These are phyloP conservation scores for Trichophyton mentagrophytes DNA, from an alignment of 2,329 filamentous ascomycete species.

Conservation along the genomic window DNA sequence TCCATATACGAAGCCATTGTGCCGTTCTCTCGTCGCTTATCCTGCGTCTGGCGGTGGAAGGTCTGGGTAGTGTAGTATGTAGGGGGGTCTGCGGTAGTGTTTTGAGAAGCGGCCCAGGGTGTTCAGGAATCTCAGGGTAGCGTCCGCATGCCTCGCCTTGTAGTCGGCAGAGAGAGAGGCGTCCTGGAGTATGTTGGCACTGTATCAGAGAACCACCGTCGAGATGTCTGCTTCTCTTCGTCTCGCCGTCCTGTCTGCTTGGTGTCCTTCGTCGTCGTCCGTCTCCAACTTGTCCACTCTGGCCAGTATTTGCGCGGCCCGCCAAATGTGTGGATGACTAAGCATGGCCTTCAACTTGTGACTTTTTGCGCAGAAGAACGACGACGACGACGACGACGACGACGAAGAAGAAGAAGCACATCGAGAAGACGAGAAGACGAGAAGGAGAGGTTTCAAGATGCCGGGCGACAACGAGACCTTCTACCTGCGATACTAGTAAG, in stretches of 20 bases:
- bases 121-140: constrained; percentile 10
- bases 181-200: background rate
- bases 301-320: constrained; percentile 22
- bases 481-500: constrained; percentile 95
- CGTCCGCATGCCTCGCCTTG: constrained; percentile 1
- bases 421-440: background rate
- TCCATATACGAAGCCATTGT: constrained; percentile 92
- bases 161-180: background rate
- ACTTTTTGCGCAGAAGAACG: background rate
- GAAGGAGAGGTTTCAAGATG: background rate
- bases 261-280: constrained; percentile 11
- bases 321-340: constrained; percentile 33
- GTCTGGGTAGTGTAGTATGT: background rate
- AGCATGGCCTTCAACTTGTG: constrained; percentile 18
- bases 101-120: constrained; percentile 9
- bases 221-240: background rate
- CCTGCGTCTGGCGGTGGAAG: background rate
- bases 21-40: constrained; percentile 15
- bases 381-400: background rate
- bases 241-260: background rate
- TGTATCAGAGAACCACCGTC: background rate
- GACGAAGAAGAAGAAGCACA: background rate
- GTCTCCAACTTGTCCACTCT: constrained; percentile 23
- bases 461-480: constrained; percentile 59
- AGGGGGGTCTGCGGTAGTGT: background rate